Evolutionary conservation across 2,329 filamentous ascomycete species (phyloP).

Genomic region (Claviceps africana): DNA sequence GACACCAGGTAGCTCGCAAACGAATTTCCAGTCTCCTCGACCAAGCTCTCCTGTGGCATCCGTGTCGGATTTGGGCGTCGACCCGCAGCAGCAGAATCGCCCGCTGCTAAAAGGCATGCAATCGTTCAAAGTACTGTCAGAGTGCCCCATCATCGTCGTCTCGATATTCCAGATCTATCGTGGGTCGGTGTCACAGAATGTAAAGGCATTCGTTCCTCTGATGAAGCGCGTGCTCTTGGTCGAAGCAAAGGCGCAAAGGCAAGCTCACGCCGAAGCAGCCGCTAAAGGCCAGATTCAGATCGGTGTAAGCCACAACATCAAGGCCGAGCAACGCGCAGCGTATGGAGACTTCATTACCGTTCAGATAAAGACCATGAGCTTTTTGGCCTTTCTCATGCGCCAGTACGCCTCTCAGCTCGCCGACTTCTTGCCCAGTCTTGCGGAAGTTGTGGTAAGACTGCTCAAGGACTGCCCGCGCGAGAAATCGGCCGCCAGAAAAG

Average conservation of each 20-base stretch:
- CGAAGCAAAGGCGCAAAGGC: constrained; percentile 85
- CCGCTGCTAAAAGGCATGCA: constrained; percentile 87
- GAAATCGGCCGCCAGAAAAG: constrained; percentile 85
- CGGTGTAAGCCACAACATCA: constrained; percentile 84
- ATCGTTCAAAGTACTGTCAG: constrained; percentile 94
- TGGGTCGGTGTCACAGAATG: constrained; percentile 63
- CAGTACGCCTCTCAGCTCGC: constrained; percentile 76
- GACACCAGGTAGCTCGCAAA: constrained; percentile 49
- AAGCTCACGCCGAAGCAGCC: constrained; percentile 75
- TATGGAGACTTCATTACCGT: constrained; percentile 97
- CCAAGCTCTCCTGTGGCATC: constrained; percentile 82
- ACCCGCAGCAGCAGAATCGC: constrained; percentile 67
- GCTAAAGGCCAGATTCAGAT: constrained; percentile 73
- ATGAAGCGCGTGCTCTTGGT: constrained; percentile 83
- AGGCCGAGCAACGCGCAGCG: constrained; percentile 59
- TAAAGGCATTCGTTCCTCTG: constrained; percentile 80
- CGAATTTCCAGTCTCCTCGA: constrained; percentile 74
- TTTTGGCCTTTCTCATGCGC: constrained; percentile 80
- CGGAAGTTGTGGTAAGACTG: constrained; percentile 78
- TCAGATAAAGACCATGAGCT: constrained; percentile 99
- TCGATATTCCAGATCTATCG: constrained; percentile 95
- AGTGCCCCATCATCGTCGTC: constrained; percentile 97
- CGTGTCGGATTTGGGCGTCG: constrained; percentile 64
- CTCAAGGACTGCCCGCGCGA: constrained; percentile 89
- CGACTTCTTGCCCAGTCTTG: constrained; percentile 76